Evolutionary conservation across 768 basidiomycete species (phyloP).

Genomic region (Russula abietina): DNA sequence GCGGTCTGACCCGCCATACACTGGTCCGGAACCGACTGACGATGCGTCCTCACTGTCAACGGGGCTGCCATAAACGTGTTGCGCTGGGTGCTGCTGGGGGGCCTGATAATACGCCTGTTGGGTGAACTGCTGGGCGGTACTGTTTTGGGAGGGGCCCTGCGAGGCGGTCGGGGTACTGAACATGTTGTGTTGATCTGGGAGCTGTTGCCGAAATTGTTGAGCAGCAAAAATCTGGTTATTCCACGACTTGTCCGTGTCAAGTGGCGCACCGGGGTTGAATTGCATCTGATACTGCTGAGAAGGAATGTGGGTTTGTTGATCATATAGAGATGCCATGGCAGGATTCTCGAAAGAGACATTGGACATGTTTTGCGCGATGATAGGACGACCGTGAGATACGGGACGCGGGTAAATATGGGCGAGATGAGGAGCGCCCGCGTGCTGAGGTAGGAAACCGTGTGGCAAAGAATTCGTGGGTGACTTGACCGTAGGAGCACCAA

Average conservation of each 20-base stretch:
- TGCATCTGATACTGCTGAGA: constrained; percentile 31
- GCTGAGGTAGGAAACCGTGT: constrained; percentile 29
- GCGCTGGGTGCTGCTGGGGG: constrained; percentile 29
- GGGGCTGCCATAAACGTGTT: constrained; percentile 30
- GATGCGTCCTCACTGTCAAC: constrained; percentile 37
- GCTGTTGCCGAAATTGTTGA: constrained; percentile 24
- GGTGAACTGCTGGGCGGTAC: constrained; percentile 24
- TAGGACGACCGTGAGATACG: constrained; percentile 34
- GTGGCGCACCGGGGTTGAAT: constrained; percentile 16
- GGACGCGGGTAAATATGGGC: constrained; percentile 30
- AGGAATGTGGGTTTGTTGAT: constrained; percentile 33
- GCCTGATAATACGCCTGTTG: constrained; percentile 26
- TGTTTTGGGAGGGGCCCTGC: constrained; percentile 12
- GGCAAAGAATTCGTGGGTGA: constrained; percentile 34
- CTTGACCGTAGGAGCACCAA: constrained; percentile 35
- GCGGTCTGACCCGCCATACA: constrained; percentile 30
- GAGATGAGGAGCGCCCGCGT: constrained; percentile 20
- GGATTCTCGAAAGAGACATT: constrained; percentile 49
- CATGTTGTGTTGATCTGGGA: constrained; percentile 12
- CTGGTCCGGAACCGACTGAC: constrained; percentile 35
- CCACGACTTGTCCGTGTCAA: constrained; percentile 32
- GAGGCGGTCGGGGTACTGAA: constrained; percentile 21
- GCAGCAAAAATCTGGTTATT: constrained; percentile 23
- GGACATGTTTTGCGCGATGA: constrained; percentile 41
- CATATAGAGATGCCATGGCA: constrained; percentile 42